Evolutionary conservation across 2,329 filamentous ascomycete genomes (phyloP), one percentile per base, ranked within the genome.

Genomic region (Lojkania enalia): DNA sequence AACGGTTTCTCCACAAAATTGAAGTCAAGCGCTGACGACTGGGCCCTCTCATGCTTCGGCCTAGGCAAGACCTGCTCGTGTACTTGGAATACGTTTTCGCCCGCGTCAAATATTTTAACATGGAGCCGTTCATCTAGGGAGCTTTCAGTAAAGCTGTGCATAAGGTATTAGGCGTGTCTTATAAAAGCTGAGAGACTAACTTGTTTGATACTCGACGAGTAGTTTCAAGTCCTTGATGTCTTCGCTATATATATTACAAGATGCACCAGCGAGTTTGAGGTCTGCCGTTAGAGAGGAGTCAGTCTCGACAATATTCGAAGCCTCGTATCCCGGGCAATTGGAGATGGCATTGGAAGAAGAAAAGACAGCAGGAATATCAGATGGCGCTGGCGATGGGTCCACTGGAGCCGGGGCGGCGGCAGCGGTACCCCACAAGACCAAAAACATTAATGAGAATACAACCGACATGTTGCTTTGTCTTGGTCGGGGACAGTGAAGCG

Each of bases 31-130:
- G 63, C 60, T 13, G 55, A 55, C 3, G 67, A 60, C 9, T 59
- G 51, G 1, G 60, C 60, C 9, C 64, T 57, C 15, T 66, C 58
- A 12, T 72, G 72, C 11, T 57, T 55, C 0, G 85, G 85, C 1
- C 86, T 80, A 2, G 84, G 77, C 16, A 91, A 73, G 19, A 89
- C 81, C 2, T 78, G 78, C 25, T 85, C 82, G 11, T 87, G 87
- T 1, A 92, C 81, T 63, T 91, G 87, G 58, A 88, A 92, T 35
- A 87, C 85, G 20, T 82, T 77, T 51, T 85, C 78, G n/a, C 74
- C 79, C 4, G 79, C 76, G 66, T 92, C 88, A 51, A 85, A 82
- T 44, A 90, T 88, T 58, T 86, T 80, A 60, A 90, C 83, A 61
- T 89, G 87, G 3, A 90, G 77, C n/a, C 86, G 83, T 16, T 78